Base-by-base conservation (phyloP, 805 yeast species). In the Ogataea polymorpha region DNA sequence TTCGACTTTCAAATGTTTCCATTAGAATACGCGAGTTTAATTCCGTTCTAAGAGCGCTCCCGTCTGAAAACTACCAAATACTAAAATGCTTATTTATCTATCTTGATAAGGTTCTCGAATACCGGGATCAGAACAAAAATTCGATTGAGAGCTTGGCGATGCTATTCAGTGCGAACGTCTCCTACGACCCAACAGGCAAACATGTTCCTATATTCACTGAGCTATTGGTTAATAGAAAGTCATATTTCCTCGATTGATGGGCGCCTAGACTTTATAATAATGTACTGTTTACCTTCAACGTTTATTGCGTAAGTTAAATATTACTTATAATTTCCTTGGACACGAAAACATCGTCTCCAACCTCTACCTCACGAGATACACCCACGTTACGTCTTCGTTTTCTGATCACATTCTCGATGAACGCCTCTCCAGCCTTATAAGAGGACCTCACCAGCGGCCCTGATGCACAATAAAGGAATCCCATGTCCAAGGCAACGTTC, bases 371-470 rank as follows among this genome's bases (percentile, higher is more conserved):
- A 45, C 61, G 51, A 21, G 65, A 45, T 41, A 58, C 55, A 35
- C 66, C 67, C 30, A 62, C 67, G 39, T 62, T 62, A 50, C 77
- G 75, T 56, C 68, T 70, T 63, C 93, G 79, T 66, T 86, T 84
- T 57, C 81, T 82, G 44, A 91, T 71, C 23, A 93, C 93, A 58
- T 93, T 93, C 64, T 93, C 98, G 56, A 93, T 90, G 56, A 89
- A 93, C 2, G 95, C 86, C 65, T 93, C 99, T 45, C 99, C 99
- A 20, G 99, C 99, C 65, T 93, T 93, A 67, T 93, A 93, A 2
- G 96, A 86, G 1, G 97, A 88, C 62, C 99, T 79, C 5, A 93
- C 98, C 56, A 93, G 72, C 2, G 99, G 99, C 4, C 98, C 99
- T 46, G 95, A 82, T 2, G 99, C 99, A 63, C 96, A 95, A 61